Evolutionary conservation across 2,329 filamentous ascomycete species (phyloP).

Genomic region (Aspergillus unguis): DNA sequence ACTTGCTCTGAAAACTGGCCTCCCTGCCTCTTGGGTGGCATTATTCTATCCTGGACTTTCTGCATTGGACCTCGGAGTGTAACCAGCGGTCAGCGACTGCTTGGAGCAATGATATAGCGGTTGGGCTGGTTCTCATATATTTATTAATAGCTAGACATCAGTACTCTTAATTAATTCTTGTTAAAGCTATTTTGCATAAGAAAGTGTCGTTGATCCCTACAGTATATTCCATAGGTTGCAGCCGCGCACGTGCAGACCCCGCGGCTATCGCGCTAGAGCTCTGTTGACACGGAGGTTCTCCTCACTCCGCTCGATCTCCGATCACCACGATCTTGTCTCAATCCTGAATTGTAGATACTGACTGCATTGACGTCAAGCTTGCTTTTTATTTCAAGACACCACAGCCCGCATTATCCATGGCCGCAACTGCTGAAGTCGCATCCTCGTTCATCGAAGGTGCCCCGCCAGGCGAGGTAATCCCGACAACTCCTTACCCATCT

Average conservation of each 20-base stretch:
- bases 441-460: slow-evolving; percentile 91
- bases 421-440: slow-evolving; percentile 57
- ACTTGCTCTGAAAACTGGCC: slow-evolving; percentile 3
- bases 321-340: background rate
- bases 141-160: background rate
- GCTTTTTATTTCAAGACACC: background rate
- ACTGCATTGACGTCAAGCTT: background rate
- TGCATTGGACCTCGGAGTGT: too few relatives aligned
- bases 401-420: slow-evolving; percentile 29
- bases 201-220: background rate
- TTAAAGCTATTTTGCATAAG: too few relatives aligned
- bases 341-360: background rate
- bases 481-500: background rate
- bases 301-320: slow-evolving; percentile 7
- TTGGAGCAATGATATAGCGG: background rate
- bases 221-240: background rate
- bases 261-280: slow-evolving; percentile 23
- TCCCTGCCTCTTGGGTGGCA: background rate
- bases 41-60: background rate
- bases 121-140: background rate
- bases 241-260: slow-evolving; percentile 17
- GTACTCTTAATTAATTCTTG: background rate
- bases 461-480: slow-evolving; percentile 84
- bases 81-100: background rate
- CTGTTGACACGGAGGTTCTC: slow-evolving; percentile 19